A percentile compares a stretch with the other conserved stretches of the same genome.
These are phyloP conservation scores for Posidonia oceanica DNA, from an alignment of 116 monocot genomes.

Conservation along the genomic window DNA sequence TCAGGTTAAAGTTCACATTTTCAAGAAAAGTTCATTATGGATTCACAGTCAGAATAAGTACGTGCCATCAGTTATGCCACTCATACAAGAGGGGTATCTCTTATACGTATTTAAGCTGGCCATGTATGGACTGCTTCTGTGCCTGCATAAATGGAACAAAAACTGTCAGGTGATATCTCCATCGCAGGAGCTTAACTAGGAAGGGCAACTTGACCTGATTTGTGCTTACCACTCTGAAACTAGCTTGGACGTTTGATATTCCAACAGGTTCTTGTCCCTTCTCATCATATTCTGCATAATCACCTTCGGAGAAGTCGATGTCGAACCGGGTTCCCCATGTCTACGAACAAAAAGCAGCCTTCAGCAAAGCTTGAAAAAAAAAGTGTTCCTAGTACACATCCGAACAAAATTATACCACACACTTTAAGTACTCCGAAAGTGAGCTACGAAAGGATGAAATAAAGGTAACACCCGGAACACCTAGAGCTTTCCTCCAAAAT, in stretches of 20 bases:
- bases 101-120: slow-evolving; percentile 4
- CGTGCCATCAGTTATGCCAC: background rate
- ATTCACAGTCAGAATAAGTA: no score
- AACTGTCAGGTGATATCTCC: background rate
- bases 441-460: no score
- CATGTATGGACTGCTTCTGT: slow-evolving; percentile 3
- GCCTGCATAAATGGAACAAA: background rate
- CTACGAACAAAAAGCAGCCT: slow-evolving; percentile 11
- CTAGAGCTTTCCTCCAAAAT: no score
- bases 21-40: background rate
- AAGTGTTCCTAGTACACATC: no score
- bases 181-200: background rate
- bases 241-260: slow-evolving; percentile 26
- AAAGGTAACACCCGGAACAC: no score
- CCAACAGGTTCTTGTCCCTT: slow-evolving; percentile 55
- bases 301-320: slow-evolving; percentile 43
- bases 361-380: no score
- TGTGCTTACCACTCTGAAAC: slow-evolving; percentile 50
- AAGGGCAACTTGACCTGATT: background rate
- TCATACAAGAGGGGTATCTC: background rate
- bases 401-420: background rate
- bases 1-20: background rate
- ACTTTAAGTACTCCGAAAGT: no score
- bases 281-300: slow-evolving; percentile 81
- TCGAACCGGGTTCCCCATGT: slow-evolving; percentile 35